Percentiles rank a stretch among this genome's conserved stretches.
phyloP scores from a whole-genome alignment of 2,329 filamentous ascomycete species.

The Claviceps africana region DNA sequence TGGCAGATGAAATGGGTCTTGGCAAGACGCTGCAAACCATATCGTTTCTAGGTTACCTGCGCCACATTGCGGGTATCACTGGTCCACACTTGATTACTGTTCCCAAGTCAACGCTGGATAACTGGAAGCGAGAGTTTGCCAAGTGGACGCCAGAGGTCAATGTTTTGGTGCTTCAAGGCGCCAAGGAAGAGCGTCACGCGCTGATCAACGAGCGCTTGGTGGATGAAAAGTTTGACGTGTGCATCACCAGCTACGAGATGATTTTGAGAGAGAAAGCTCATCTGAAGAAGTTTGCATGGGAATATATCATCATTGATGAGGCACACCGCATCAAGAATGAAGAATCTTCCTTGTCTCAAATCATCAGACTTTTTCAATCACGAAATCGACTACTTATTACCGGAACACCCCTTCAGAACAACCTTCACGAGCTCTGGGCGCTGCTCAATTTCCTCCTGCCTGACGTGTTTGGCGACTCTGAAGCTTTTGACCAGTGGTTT shows the following conservation, averaged over 20 bases:
- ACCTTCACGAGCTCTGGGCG: slow-evolving; percentile 94
- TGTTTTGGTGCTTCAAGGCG: slow-evolving; percentile 83
- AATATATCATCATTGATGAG: slow-evolving; percentile 98
- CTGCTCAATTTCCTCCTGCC: slow-evolving; percentile 94
- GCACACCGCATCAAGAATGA: slow-evolving; percentile 99
- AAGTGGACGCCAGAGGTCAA: slow-evolving; percentile 94
- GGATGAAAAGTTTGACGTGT: slow-evolving; percentile 92
- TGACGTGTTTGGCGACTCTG: slow-evolving; percentile 91
- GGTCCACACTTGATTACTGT: slow-evolving; percentile 87
- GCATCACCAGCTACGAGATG: slow-evolving; percentile 98
- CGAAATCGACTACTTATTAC: slow-evolving; percentile 91
- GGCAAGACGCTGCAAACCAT: slow-evolving; percentile 98
- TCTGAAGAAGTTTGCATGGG: slow-evolving; percentile 96
- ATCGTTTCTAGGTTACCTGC: slow-evolving; percentile 85
- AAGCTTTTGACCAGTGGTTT: slow-evolving; percentile 98
- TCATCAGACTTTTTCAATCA: slow-evolving; percentile 91
- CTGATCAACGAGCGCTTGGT: slow-evolving; percentile 86
- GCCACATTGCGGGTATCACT: slow-evolving; percentile 77
- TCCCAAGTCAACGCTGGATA: slow-evolving; percentile 94
- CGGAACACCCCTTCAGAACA: slow-evolving; percentile 93
- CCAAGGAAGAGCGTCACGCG: slow-evolving; percentile 79
- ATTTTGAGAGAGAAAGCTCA: slow-evolving; percentile 89
- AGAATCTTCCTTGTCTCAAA: slow-evolving; percentile 89
- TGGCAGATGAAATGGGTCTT: slow-evolving; percentile 97
- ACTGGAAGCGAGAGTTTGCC: slow-evolving; percentile 91